A percentile compares a stretch with the other conserved stretches of the same genome.
These are phyloP conservation scores for Yarrowia keelungensis DNA, from an alignment of 805 yeast species.

Conservation along the genomic window DNA sequence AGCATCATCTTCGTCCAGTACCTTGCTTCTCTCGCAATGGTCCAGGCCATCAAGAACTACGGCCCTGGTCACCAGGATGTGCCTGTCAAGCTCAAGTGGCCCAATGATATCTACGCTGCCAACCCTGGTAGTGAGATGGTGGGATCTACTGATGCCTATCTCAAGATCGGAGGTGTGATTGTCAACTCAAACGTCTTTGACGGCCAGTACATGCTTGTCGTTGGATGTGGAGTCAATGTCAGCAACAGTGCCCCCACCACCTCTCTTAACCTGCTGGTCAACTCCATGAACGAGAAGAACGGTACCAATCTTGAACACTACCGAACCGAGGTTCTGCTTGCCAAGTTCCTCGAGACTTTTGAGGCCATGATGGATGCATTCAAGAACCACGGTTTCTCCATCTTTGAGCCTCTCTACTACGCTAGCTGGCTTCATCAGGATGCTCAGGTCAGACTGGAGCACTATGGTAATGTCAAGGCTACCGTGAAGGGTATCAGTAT, in stretches of 20 bases:
- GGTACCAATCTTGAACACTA: slow-evolving; percentile 56
- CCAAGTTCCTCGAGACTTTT: slow-evolving; percentile 69
- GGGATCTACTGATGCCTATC: slow-evolving; percentile 51
- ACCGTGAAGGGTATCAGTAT: slow-evolving; percentile 78
- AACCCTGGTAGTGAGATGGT: slow-evolving; percentile 55
- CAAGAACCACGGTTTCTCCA: slow-evolving; percentile 66
- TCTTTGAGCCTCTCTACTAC: slow-evolving; percentile 76
- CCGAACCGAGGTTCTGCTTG: slow-evolving; percentile 61
- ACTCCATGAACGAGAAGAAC: slow-evolving; percentile 58
- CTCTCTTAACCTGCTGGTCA: slow-evolving; percentile 76
- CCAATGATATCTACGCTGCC: slow-evolving; percentile 85
- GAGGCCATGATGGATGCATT: slow-evolving; percentile 64
- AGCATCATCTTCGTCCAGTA: slow-evolving; percentile 84
- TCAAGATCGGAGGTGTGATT: slow-evolving; percentile 82
- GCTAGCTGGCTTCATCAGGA: slow-evolving; percentile 82
- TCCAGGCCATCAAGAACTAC: slow-evolving; percentile 71
- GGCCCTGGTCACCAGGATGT: slow-evolving; percentile 71
- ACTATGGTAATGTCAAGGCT: slow-evolving; percentile 62
- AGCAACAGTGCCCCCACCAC: slow-evolving; percentile 91
- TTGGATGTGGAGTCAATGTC: slow-evolving; percentile 89
- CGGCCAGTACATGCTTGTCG: slow-evolving; percentile 67
- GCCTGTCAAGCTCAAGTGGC: slow-evolving; percentile 93
- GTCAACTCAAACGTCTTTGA: slow-evolving; percentile 77
- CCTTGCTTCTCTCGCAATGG: slow-evolving; percentile 78
- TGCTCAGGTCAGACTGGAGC: slow-evolving; percentile 74